Evolutionary conservation across 257 asterid genomes (phyloP).

Genomic region (Nicotiana benthamiana): DNA sequence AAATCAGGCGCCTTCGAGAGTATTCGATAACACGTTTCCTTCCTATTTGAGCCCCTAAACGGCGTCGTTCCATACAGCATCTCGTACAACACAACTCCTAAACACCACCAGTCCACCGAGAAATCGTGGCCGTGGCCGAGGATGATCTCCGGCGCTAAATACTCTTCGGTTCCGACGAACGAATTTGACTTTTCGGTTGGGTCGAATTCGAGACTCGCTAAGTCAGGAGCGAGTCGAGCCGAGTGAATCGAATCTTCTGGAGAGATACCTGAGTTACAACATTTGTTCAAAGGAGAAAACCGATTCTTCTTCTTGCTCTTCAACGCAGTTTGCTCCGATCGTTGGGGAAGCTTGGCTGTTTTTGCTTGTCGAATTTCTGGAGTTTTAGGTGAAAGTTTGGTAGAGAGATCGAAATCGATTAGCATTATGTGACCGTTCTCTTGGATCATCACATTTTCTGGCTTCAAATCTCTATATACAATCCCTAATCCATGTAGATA

Average conservation of each 20-base stretch:
- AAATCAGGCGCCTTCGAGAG: conserved; percentile 40
- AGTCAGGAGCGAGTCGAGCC: conserved; percentile 20
- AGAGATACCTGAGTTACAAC: conserved; percentile 37
- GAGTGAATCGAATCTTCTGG: conserved; percentile 39
- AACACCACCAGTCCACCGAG: conserved; percentile 96
- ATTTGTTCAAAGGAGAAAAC: conserved; percentile 17
- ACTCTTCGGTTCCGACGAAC: conserved; percentile 95
- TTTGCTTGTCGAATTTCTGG: conserved; percentile 27
- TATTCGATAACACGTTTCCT: conserved; percentile 62
- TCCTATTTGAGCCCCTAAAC: conserved; percentile 60
- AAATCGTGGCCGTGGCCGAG: conserved; percentile 83
- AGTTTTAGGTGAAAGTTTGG: conserved; percentile 48
- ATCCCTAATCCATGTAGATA: conserved; percentile 72
- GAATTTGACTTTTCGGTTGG: conserved; percentile 68
- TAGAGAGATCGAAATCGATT: conserved; percentile 84
- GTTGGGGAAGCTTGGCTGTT: conserved; percentile 13
- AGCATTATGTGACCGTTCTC: conserved; percentile 86
- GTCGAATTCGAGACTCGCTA: conserved; percentile 30
- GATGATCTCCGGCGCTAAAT: conserved; percentile 86
- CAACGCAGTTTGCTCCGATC: conserved; percentile 3
- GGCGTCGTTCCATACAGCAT: conserved; percentile 95
- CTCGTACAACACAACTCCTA: conserved; percentile 75
- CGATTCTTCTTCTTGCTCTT: conserved; percentile 22
- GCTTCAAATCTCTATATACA: conserved; percentile 89
- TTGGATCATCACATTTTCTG: conserved; percentile 92